These are phyloP conservation scores for Rhododendron henanense DNA, from an alignment of 148 eudicot genomes.

Conservation along the genomic window DNA sequence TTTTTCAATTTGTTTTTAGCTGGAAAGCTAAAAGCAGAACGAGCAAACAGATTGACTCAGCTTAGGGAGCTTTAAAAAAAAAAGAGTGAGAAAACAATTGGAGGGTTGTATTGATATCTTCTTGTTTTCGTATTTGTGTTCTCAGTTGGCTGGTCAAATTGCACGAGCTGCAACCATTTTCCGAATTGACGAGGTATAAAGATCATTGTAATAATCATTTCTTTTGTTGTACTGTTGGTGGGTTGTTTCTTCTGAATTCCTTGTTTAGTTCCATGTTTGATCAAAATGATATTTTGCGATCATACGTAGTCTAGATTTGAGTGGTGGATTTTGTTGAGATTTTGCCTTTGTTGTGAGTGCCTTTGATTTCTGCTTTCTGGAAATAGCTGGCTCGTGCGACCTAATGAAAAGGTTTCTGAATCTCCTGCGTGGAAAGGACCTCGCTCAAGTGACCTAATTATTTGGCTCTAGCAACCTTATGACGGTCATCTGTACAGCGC, in stretches of 20 bases:
- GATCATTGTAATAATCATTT: neutral
- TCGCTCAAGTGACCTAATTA: too few species aligned
- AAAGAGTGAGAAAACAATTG: neutral
- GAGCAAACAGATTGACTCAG: neutral
- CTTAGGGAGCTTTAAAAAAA: neutral
- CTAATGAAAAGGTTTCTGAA: too few species aligned
- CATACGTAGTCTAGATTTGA: neutral
- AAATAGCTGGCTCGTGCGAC: too few species aligned
- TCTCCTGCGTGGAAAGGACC: too few species aligned
- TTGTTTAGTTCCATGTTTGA: neutral
- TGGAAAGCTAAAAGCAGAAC: neutral
- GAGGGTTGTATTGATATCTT: neutral
- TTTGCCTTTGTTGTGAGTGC: too few species aligned
- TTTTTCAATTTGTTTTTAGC: neutral
- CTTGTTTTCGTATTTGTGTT: slow-evolving; percentile 4
- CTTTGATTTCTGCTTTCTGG: too few species aligned
- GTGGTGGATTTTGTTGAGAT: neutral
- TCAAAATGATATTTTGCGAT: neutral
- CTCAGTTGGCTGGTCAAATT: slow-evolving; percentile 93
- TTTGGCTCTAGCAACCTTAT: too few species aligned
- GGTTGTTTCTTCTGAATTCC: neutral
- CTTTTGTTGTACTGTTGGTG: neutral
- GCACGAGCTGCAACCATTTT: slow-evolving; percentile 97
- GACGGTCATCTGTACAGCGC: too few species aligned
- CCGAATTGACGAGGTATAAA: slow-evolving; percentile 75